Evolutionary conservation across 345 rosid species (phyloP), one percentile per base, ranked within the genome.

Genomic region (Boechera divaricarpa): DNA sequence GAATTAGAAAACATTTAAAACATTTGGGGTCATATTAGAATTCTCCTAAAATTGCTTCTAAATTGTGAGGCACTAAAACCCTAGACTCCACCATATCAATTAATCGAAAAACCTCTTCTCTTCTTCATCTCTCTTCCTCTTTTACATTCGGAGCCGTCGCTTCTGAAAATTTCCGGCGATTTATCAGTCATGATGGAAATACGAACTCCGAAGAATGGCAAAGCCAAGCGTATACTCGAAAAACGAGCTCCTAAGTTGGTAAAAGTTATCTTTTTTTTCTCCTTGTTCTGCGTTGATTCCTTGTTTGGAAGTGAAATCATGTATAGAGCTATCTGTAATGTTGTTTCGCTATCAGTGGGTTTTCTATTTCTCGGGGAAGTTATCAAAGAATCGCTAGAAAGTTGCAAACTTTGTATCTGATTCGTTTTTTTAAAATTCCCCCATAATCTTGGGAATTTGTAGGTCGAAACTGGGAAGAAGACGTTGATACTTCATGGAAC

Each of bases 391-490:
- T 28, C 29, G 29, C 29, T 28, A 28, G 29, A 24, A 74, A 80
- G 60, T 36, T 36, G 3, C 39, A 11, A 10, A 35, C 32, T 31
- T 66, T 71, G 65, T 21, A 28, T 44, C 5, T 58, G n/a, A 73
- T 42, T 48, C 63, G 32, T 26, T 28, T 28, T 10, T 36, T 28
- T 54, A 2, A 0, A 52, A 52, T 10, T 12, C 4, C 6, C 5
- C n/a, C 6, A n/a, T 4, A 28, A 51, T 3, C 10, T 63, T 1
- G 42, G n/a, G 42, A 31, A 54, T 49, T 16, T 52, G 63, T 73
- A 95, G 99, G 89, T 95, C 45, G 99, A 95, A 71, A 88, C 85
- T 5, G 97, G 96, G 85, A 95, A 85, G 91, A 95, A 92, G 88
- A 91, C 98, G 0, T 86, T 95, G 83, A 81, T 95, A 63, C 93